Evolutionary conservation across 1,284 basidiomycete genomes (phyloP), one percentile per base, ranked within the genome.

Genomic region (Trichosporon asahii): DNA sequence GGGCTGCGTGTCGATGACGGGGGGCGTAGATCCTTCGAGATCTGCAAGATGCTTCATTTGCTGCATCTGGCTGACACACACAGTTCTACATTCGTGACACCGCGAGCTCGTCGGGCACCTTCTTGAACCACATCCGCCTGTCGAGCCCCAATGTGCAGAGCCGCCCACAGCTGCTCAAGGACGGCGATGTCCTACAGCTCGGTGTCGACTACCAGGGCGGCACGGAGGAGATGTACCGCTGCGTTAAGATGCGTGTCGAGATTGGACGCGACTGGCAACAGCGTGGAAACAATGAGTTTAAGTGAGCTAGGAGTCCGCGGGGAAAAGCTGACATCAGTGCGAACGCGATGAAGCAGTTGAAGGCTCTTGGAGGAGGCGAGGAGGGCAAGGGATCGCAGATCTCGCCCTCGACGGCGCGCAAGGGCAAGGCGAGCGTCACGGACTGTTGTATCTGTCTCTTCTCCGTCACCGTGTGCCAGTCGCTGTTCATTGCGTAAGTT

Each of bases 121-220:
- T 99, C 83, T 86, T 99, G 71, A 99, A 99, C 83, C 97, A 98
- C 80, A 90, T 96, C 71, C 86, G 96, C 25, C 87, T 99, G 11
- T 91, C 90, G 40, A 87, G 90, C 0, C 94, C 96, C 12, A 92
- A 91, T 68, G 87, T 89, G 14, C 94, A 96, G 79, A 91, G 89
- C 2, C 86, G 89, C 49, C 88, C 94, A 0, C 91, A 88, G 74
- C 88, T 89, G 73, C 86, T 99, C 77, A 93, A 92, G 83, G 96
- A 98, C 74, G 96, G 96, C 0, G 96, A 99, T 83, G 88, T 98
- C 18, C 85, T 99, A 7, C 96, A 99, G 84, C 89, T 98, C 0
- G 96, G 96, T 1, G 95, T 99, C 35, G 97, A 99, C 81, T 99
- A 98, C 83, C 96, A 98, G 83, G 96, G 96, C 31, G 97, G 96